Evolutionary conservation across 441 rosid genomes (phyloP).

Genomic region (Pelargonium fulgidum): DNA sequence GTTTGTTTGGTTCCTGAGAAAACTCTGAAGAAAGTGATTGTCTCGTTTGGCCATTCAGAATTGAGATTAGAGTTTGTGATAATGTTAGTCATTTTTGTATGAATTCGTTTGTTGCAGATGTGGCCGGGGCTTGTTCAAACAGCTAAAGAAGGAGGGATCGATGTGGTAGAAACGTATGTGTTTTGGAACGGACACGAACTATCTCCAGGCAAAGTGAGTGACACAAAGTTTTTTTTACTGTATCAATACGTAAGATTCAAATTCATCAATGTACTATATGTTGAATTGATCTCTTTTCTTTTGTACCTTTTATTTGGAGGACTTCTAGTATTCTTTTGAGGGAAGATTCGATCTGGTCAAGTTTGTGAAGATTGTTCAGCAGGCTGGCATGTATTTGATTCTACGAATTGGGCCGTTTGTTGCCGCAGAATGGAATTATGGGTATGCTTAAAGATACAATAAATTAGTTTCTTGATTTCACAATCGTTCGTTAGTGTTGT

Average conservation of each 20-base stretch:
- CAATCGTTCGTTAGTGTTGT: neutral
- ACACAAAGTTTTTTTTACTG: neutral
- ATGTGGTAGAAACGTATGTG: slow-evolving; percentile 79
- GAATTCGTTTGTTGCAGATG: slow-evolving; percentile 46
- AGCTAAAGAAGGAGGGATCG: slow-evolving; percentile 85
- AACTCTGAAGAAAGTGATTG: neutral
- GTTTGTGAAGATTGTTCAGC: slow-evolving; percentile 76
- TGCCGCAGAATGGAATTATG: slow-evolving; percentile 94
- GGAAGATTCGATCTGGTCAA: slow-evolving; percentile 82
- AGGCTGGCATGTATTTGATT: slow-evolving; percentile 79
- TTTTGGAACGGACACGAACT: slow-evolving; percentile 95
- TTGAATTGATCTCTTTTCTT: neutral
- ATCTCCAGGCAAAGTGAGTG: slow-evolving; percentile 56
- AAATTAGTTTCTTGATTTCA: slow-evolving; percentile 2
- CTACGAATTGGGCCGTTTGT: slow-evolving; percentile 91
- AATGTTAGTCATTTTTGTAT: neutral
- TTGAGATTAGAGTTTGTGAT: no score
- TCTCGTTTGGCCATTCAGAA: neutral
- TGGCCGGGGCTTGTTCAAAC: slow-evolving; percentile 82
- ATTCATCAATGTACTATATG: neutral
- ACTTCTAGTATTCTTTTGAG: slow-evolving; percentile 59
- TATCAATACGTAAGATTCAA: neutral
- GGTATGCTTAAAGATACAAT: slow-evolving; percentile 35
- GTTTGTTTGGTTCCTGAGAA: slow-evolving; percentile 3
- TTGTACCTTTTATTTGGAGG: slow-evolving; percentile 11